Conservation (phyloP, 78 protist genomes). For the Dictyostelium intermedium region DNA sequence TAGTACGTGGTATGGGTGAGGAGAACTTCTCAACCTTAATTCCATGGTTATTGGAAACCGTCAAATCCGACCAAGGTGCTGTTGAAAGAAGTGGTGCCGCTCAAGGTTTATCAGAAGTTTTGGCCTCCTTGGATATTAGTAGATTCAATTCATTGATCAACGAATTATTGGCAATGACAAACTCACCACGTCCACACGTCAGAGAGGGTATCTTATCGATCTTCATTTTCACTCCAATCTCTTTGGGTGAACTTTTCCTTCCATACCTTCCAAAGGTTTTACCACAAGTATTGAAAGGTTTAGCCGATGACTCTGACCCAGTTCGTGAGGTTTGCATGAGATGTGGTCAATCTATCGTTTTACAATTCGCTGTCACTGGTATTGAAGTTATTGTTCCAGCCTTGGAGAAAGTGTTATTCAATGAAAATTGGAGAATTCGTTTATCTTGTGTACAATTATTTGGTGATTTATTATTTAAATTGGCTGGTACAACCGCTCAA, state of each 20-base stretch:
- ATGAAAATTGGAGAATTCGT: conserved; percentile 93
- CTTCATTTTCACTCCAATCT: conserved; percentile 76
- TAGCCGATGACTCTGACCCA: conserved; percentile 90
- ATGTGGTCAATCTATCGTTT: conserved; percentile 91
- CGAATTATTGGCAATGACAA: conserved; percentile 73
- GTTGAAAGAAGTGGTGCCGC: conserved; percentile 96
- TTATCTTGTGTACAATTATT: conserved; percentile 88
- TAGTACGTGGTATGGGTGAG: conserved; percentile 89
- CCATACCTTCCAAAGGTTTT: conserved; percentile 73
- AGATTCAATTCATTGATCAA: conserved; percentile 79
- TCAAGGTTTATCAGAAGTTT: conserved; percentile 89
- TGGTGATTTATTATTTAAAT: conserved; percentile 89
- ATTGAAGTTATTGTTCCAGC: conserved; percentile 89
- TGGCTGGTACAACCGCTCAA: conserved; percentile 44
- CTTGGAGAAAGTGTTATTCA: conserved; percentile 85
- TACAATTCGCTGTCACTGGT: conserved; percentile 71
- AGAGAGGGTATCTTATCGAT: conserved; percentile 81
- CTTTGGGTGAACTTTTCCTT: conserved; percentile 81
- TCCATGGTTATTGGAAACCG: conserved; percentile 86
- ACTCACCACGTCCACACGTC: conserved; percentile 60
- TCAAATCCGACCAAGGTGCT: conserved; percentile 67
- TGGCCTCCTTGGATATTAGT: conserved; percentile 79
- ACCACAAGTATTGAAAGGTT: conserved; percentile 83
- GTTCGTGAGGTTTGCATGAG: conserved; percentile 91
- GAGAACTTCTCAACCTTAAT: conserved; percentile 82